Base-by-base conservation (phyloP, 306 rosid genomes). In the Inga laurina region DNA sequence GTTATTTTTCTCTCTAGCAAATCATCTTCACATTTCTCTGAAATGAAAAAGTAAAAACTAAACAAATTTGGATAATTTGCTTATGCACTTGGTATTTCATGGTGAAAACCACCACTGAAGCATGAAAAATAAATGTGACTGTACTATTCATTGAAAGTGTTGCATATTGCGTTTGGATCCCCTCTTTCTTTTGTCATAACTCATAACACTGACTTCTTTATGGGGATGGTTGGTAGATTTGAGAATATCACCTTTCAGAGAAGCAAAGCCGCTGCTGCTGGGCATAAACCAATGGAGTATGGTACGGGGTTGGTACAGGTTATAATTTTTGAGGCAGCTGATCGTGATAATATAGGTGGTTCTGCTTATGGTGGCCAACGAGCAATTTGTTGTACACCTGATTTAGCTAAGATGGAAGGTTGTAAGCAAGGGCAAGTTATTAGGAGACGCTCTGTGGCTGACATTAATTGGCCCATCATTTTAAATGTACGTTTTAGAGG, bases 321-420 rank as follows among this genome's bases (percentile, higher is more conserved):
- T 54, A 86, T 93, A 77, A 88, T 96, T 85, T 96, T 96, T 79
- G 99, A 96, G 91, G 90, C 97, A 52, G 94, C 94, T 41, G 99
- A 96, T 83, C 97, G 99, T 10, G 87, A 96, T 79, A 88, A 91
- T 77, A 96, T 96, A 8, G 99, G 99, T 37, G 99, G 99, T 57
- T 96, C 99, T 69, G 98, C 95, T 82, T 96, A 96, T 85, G 99
- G 99, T 54, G 99, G 99, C 56, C 98, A 96, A 72, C 87, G 99
- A 46, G 92, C 97, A 62, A 90, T 96, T 83, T 96, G 99, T 81
- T 96, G 99, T 86, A 93, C 98, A 30, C 79, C 94, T 71, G 99
- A 96, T 88, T 94, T 93, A 79, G 97, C 99, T 65, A 93, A 96
- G 86, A 81, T 93, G 84, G 99, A 91, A 80, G 94, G 87, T 72